Base-by-base conservation (phyloP, 2,329 filamentous ascomycete species). In the Calonectria pseudoreteaudii region DNA sequence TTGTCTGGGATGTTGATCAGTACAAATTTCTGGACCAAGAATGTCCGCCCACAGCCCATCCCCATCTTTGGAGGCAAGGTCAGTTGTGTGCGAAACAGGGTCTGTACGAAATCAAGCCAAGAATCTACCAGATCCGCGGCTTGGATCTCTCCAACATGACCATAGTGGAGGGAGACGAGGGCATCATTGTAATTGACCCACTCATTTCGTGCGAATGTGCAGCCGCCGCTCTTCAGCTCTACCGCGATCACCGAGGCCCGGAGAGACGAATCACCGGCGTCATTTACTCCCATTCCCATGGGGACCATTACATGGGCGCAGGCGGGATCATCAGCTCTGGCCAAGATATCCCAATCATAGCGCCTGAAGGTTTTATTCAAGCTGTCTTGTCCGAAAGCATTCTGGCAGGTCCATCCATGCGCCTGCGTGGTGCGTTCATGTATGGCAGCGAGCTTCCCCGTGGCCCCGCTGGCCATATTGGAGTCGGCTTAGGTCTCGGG, bases 331-430 rank as follows among this genome's bases (percentile, higher is more conserved):
- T 71, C 13, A 16, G 14, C 4, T 14, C 26, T 1, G 10, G 30
- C 28, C 28, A 58, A 16, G 18, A 58, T 10, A 36, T 66, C 20
- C 52, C 69, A 8, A 81, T 84, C 56, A 75, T 85, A 16, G 85
- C 81, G 0, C 85, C 86, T 0, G 81, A 84, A 47, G 84, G 84
- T 1, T 87, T 87, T 69, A 78, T 86, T 36, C 83, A 86, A 44
- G 80, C 82, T 4, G 82, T 81, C 13, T 74, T 84, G 9, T 83
- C 80, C 50, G 86, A 87, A 74, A 87, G 84, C 71, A 80, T 87
- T 34, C 79, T 83, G 44, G 82, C 81, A 1, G 85, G 86, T 1
- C 76, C 81, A 0, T 83, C 84, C 6, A 87, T 87, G 86, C 65
- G 77, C n/a, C 78, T 80, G 4, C 81, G 85, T 4, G 82, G 82